Percentiles rank a stretch among this genome's conserved stretches.
Evolutionary conservation across 2,329 filamentous ascomycete species (phyloP).

Genomic region (Hymenotorrendiella dingleyae): DNA sequence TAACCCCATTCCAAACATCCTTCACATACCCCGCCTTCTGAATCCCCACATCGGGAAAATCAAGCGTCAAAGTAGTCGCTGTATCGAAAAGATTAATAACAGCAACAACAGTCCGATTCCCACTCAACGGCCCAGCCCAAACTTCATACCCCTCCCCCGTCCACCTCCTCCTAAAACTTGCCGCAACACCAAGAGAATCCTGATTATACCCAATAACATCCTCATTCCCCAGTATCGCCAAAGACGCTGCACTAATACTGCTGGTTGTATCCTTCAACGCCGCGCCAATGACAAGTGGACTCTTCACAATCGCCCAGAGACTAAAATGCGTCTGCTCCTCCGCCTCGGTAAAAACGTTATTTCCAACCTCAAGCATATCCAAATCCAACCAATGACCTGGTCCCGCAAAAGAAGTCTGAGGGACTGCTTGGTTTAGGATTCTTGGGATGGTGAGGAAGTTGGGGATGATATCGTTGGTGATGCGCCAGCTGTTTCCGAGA

Average conservation of each 20-base stretch:
- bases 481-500: slow-evolving; percentile 35
- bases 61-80: slow-evolving; percentile 16
- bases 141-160: slow-evolving; percentile 25
- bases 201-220: slow-evolving; percentile 26
- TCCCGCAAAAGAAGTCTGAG: slow-evolving; percentile 33
- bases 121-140: slow-evolving; percentile 23
- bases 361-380: slow-evolving; percentile 38
- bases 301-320: slow-evolving; percentile 37
- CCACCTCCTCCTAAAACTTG: slow-evolving; percentile 21
- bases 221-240: slow-evolving; percentile 19
- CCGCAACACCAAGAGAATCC: slow-evolving; percentile 21
- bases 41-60: slow-evolving; percentile 22
- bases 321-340: slow-evolving; percentile 39
- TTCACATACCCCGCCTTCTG: slow-evolving; percentile 20
- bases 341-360: slow-evolving; percentile 30
- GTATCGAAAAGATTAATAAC: slow-evolving; percentile 19
- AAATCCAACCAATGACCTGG: slow-evolving; percentile 37
- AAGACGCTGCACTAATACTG: slow-evolving; percentile 10
- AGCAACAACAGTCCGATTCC: slow-evolving; percentile 18
- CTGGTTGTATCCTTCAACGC: slow-evolving; percentile 20
- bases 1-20: slow-evolving; percentile 20
- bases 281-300: slow-evolving; percentile 23
- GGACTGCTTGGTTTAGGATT: slow-evolving; percentile 37
- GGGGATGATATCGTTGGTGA: slow-evolving; percentile 37
- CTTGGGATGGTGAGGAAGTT: slow-evolving; percentile 34